Evolutionary conservation across 2,329 filamentous ascomycete genomes (phyloP).

Genomic region (Xylaria multiplex): DNA sequence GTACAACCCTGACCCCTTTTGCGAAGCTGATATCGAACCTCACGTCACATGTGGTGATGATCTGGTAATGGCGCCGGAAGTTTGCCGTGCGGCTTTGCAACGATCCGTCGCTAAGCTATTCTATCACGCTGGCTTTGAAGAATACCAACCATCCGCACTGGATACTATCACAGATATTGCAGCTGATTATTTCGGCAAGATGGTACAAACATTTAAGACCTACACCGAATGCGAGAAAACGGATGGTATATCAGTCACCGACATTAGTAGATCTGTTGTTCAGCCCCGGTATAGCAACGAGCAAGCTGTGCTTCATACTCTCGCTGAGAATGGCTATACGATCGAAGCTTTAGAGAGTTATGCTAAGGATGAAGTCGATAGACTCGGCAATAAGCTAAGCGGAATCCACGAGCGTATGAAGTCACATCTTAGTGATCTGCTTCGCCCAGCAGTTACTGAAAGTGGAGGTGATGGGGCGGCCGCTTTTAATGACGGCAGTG

Average conservation of each 20-base stretch:
- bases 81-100: constrained; percentile 85
- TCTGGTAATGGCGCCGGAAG: constrained; percentile 83
- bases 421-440: constrained; percentile 87
- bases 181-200: constrained; percentile 86
- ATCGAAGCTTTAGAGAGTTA: constrained; percentile 85
- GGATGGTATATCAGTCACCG: constrained; percentile 57
- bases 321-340: constrained; percentile 85
- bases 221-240: constrained; percentile 87
- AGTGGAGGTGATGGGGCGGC: constrained; percentile 81
- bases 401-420: constrained; percentile 96
- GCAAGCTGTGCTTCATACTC: constrained; percentile 85
- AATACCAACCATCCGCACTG: constrained; percentile 92
- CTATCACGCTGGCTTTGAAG: constrained; percentile 96
- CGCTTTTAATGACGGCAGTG: constrained; percentile 94
- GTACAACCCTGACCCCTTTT: constrained; percentile 89
- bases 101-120: constrained; percentile 94
- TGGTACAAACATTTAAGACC: constrained; percentile 80
- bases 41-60: constrained; percentile 90
- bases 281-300: constrained; percentile 81
- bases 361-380: constrained; percentile 92
- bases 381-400: constrained; percentile 79
- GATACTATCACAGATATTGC: constrained; percentile 91
- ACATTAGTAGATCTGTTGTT: constrained; percentile 56
- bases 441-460: constrained; percentile 88
- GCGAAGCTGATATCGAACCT: constrained; percentile 86